A percentile compares a stretch with the other conserved stretches of the same genome.
Evolutionary conservation across 2,329 filamentous ascomycete species (phyloP).

Genomic region (Curvularia eragrostidis): DNA sequence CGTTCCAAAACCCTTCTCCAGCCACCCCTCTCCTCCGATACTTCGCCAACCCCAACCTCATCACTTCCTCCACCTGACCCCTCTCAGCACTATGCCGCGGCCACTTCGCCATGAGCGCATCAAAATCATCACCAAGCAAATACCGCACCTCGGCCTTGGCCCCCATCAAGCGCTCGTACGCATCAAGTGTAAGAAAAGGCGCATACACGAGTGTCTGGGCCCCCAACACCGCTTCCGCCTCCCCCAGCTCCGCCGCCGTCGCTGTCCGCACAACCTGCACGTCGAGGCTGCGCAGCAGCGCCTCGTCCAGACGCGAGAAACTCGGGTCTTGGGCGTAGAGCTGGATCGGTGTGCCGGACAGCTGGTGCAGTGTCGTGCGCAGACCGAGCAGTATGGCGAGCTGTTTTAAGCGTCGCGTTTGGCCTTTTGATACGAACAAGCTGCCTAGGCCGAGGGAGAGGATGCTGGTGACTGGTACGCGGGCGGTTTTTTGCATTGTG

Average conservation of each 20-base stretch:
- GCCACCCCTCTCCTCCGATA: neutral
- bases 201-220: neutral
- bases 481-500: neutral
- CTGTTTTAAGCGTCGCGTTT: slow-evolving; percentile 38
- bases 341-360: neutral
- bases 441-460: slow-evolving; percentile 33
- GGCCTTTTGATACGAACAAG: slow-evolving; percentile 24
- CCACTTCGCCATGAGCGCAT: neutral
- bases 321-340: neutral
- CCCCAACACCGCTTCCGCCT: neutral
- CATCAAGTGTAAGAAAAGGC: neutral
- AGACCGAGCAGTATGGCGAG: slow-evolving; percentile 23
- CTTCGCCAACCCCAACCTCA: neutral
- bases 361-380: neutral
- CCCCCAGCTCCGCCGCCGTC: neutral
- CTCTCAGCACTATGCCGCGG: neutral
- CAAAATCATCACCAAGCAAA: neutral
- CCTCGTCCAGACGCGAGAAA: neutral
- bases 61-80: neutral
- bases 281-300: neutral
- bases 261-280: neutral
- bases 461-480: slow-evolving; percentile 20
- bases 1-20: neutral
- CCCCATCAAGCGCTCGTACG: neutral
- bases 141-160: neutral